Evolutionary conservation across 176 grass and related monocot genomes (phyloP).

Genomic region (Carex parvula): DNA sequence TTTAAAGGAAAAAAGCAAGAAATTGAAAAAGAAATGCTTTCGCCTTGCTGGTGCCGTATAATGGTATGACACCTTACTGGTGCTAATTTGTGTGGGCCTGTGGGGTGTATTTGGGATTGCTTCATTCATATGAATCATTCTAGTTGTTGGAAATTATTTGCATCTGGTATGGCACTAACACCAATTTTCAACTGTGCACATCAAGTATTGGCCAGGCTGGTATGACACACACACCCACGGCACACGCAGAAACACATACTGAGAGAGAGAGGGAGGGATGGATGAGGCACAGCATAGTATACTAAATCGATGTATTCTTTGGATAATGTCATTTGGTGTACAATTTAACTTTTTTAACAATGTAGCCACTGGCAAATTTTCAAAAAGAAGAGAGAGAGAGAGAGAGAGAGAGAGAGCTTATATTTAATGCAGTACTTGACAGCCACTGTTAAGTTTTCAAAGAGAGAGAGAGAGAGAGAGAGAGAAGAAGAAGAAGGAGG

Average conservation of each 20-base stretch:
- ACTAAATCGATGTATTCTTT: no score
- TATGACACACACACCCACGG: background rate
- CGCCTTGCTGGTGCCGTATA: background rate
- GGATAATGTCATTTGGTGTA: no score
- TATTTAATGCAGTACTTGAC: no score
- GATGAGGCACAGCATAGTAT: no score
- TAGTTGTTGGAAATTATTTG: background rate
- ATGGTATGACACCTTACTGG: background rate
- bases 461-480: background rate
- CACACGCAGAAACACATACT: background rate
- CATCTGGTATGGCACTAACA: background rate
- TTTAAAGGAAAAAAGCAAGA: slow-evolving; percentile 8
- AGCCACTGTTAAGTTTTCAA: background rate
- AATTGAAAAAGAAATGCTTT: background rate
- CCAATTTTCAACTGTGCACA: background rate
- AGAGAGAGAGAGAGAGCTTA: background rate
- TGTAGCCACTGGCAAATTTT: no score
- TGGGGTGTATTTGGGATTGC: background rate
- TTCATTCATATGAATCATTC: background rate
- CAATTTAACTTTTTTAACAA: no score
- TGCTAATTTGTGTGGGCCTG: background rate
- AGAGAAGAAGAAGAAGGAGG: background rate
- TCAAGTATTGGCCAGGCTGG: background rate
- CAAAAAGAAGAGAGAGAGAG: background rate
- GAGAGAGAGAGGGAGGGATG: background rate